Evolutionary conservation across 1,284 basidiomycete genomes (phyloP).

Genomic region (Leccinum cinnamomeum): DNA sequence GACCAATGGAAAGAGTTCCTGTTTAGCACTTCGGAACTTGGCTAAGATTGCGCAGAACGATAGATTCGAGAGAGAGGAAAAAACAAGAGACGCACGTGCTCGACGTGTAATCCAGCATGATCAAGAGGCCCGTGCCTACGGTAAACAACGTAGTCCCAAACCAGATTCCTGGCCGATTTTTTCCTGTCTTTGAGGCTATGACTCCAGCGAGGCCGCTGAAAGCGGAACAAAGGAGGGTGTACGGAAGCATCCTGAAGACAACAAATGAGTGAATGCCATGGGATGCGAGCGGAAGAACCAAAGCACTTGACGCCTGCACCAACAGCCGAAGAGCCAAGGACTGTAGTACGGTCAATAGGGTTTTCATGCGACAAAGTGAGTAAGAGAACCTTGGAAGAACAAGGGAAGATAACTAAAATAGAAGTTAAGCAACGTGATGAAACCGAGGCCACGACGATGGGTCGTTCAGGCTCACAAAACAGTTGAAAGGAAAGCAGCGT

Average conservation of each 20-base stretch:
- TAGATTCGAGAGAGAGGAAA: neutral
- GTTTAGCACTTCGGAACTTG: conserved; percentile 46
- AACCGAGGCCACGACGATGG: neutral
- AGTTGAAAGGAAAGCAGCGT: conserved; percentile 58
- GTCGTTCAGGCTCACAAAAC: conserved; percentile 18
- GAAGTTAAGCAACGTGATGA: neutral
- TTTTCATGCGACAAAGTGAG: neutral
- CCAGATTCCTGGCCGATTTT: conserved; percentile 66
- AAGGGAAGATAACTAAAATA: conserved; percentile 21
- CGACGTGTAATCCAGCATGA: conserved; percentile 42
- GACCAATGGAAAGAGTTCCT: conserved; percentile 60
- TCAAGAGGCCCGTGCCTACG: conserved; percentile 68
- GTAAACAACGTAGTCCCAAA: conserved; percentile 54
- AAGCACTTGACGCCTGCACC: conserved; percentile 17
- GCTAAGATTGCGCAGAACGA: neutral
- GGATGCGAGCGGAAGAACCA: neutral
- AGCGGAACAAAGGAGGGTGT: conserved; percentile 59
- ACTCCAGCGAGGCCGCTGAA: conserved; percentile 61
- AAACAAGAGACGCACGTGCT: conserved; percentile 41
- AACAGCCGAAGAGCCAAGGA: conserved; percentile 17
- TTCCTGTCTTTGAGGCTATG: conserved; percentile 55
- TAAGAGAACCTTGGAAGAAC: conserved; percentile 23
- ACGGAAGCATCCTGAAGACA: conserved; percentile 69
- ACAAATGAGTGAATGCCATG: neutral
- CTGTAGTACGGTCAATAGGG: neutral